Conservation (phyloP, 768 basidiomycete species). For the Hebeloma cylindrosporum region DNA sequence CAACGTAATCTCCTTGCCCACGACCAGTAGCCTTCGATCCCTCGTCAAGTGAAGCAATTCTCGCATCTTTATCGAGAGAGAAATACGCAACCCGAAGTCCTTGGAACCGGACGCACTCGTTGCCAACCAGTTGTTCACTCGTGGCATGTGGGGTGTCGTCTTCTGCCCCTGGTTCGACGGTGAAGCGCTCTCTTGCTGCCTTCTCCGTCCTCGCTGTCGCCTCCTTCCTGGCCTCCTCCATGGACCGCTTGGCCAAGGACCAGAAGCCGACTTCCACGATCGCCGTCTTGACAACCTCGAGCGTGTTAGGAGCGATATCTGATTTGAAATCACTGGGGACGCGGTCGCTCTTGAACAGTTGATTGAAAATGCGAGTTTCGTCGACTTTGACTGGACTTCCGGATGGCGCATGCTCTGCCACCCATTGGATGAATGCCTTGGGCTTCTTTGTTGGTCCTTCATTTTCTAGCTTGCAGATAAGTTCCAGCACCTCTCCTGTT, state of each 20-base stretch:
- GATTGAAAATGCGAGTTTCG: slow-evolving; percentile 91
- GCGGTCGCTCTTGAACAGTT: slow-evolving; percentile 92
- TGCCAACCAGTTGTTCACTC: slow-evolving; percentile 78
- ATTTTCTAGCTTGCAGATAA: slow-evolving; percentile 79
- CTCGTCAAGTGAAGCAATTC: slow-evolving; percentile 63
- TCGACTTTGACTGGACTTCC: slow-evolving; percentile 83
- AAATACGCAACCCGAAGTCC: slow-evolving; percentile 96
- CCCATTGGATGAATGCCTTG: slow-evolving; percentile 97
- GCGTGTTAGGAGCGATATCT: slow-evolving; percentile 80
- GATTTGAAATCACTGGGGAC: slow-evolving; percentile 79
- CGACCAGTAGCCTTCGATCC: slow-evolving; percentile 41
- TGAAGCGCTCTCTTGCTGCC: slow-evolving; percentile 49
- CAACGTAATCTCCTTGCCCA: slow-evolving; percentile 73
- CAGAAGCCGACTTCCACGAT: slow-evolving; percentile 91
- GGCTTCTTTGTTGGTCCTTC: slow-evolving; percentile 68
- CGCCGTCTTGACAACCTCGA: slow-evolving; percentile 78
- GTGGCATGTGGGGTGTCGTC: slow-evolving; percentile 72
- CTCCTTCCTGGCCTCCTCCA: slow-evolving; percentile 64
- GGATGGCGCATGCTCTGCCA: slow-evolving; percentile 77
- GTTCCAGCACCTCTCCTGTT: slow-evolving; percentile 74
- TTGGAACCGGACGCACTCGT: slow-evolving; percentile 95
- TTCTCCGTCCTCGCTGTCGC: slow-evolving; percentile 61
- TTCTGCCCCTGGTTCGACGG: slow-evolving; percentile 28
- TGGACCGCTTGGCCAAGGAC: slow-evolving; percentile 68
- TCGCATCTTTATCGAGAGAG: slow-evolving; percentile 84